phyloP scores from a whole-genome alignment of 345 rosid genomes.

The Sisymbrium altissimum region DNA sequence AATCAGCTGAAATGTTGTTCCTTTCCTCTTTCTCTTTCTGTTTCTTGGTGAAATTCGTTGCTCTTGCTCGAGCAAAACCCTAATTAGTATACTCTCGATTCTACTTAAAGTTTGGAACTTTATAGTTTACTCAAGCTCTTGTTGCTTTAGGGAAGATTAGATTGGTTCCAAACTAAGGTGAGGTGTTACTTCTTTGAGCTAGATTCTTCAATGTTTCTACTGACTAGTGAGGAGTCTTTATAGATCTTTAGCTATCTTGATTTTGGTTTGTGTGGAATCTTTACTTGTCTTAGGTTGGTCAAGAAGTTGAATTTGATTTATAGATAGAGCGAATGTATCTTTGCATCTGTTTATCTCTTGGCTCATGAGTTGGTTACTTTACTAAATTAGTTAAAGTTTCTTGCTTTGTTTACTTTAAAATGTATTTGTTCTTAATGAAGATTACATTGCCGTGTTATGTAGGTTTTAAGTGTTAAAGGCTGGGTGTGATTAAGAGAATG shows the following conservation, averaged over 20 bases:
- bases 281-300: constrained; percentile 1
- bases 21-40: not conserved
- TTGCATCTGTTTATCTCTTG: constrained; percentile 16
- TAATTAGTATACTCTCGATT: not conserved
- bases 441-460: not conserved
- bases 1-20: constrained; percentile 12
- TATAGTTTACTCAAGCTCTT: constrained; percentile 3
- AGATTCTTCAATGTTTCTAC: not conserved
- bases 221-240: not conserved
- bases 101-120: constrained; percentile 1
- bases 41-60: not conserved
- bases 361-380: constrained; percentile 10
- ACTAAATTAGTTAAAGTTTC: not conserved
- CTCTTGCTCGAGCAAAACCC: constrained; percentile 15
- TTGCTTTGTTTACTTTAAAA: not conserved
- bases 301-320: not conserved
- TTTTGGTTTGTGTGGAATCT: constrained; percentile 15
- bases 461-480: not conserved
- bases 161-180: constrained; percentile 23
- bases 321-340: not conserved
- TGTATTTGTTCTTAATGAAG: not conserved
- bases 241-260: constrained; percentile 12
- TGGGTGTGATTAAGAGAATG: constrained; percentile 35
- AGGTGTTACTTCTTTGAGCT: not conserved
- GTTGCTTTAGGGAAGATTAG: not conserved